These are phyloP conservation scores for Globisporangium megalacanthum DNA, from an alignment of 352 stramenopile genomes.

Conservation along the genomic window DNA sequence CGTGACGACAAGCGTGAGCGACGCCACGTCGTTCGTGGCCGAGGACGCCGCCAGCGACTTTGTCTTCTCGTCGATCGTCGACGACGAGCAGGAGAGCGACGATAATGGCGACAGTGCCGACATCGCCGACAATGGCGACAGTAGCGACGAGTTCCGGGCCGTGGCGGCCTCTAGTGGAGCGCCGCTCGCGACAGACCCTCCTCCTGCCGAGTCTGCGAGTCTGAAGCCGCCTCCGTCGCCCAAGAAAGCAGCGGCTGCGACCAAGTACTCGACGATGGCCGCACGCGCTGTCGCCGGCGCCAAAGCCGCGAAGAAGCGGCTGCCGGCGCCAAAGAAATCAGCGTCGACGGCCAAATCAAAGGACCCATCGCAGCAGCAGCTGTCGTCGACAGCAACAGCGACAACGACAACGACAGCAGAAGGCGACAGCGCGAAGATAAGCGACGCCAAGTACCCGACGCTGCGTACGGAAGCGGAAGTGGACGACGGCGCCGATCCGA, in stretches of 20 bases:
- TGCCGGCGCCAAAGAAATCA: conserved; percentile 38
- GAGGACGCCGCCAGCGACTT: conserved; percentile 48
- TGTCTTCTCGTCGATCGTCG: conserved; percentile 35
- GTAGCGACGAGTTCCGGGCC: conserved; percentile 2
- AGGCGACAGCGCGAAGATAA: conserved; percentile 12
- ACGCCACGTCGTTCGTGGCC: conserved; percentile 28
- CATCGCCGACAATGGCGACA: conserved; percentile 1
- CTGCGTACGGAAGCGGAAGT: conserved; percentile 57
- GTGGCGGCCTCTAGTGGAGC: conserved; percentile 13
- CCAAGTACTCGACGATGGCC: conserved; percentile 57
- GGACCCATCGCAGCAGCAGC: conserved; percentile 4
- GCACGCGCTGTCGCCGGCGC: conserved; percentile 50
- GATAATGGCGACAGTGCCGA: conserved; percentile 17
- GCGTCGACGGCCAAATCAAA: conserved; percentile 21
- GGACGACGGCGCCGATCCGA: conserved; percentile 47
- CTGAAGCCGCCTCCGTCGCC: neutral
- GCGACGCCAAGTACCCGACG: conserved; percentile 54
- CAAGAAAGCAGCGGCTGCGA: conserved; percentile 15
- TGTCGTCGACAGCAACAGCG: conserved; percentile 16
- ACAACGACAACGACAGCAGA: conserved; percentile 13
- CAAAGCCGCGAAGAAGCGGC: conserved; percentile 38
- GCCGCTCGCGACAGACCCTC: conserved; percentile 11
- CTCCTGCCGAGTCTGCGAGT: neutral
- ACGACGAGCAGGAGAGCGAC: conserved; percentile 33
- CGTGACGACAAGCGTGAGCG: conserved; percentile 21